Conservation (phyloP, 768 basidiomycete genomes). For the Antrodiella citrinella region DNA sequence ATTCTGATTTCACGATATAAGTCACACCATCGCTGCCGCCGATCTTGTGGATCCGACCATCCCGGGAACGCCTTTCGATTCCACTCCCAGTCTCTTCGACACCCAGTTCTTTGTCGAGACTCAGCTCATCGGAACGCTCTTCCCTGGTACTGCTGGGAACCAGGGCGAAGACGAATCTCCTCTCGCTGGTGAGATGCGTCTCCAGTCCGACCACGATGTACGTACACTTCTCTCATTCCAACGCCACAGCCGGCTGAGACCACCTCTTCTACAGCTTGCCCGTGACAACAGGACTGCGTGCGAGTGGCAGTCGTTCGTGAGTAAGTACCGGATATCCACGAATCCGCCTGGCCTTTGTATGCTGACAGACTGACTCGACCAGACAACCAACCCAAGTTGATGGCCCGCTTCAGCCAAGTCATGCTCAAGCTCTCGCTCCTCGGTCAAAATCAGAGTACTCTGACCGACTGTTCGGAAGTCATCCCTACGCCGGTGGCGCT, state of each 20-base stretch:
- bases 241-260: background rate
- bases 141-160: slow-evolving; percentile 27
- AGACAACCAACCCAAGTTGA: slow-evolving; percentile 12
- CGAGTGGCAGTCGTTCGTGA: slow-evolving; percentile 11
- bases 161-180: slow-evolving; percentile 24
- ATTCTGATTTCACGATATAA: background rate
- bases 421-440: slow-evolving; percentile 15
- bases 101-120: slow-evolving; percentile 14
- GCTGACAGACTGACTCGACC: background rate
- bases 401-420: slow-evolving; percentile 6
- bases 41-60: slow-evolving; percentile 14
- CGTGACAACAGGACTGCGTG: slow-evolving; percentile 11
- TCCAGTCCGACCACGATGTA: slow-evolving; percentile 23
- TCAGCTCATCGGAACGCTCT: slow-evolving; percentile 10
- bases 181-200: slow-evolving; percentile 26
- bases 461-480: slow-evolving; percentile 16
- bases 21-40: slow-evolving; percentile 18
- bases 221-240: background rate
- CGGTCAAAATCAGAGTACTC: slow-evolving; percentile 9
- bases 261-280: slow-evolving; percentile 8
- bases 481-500: slow-evolving; percentile 10
- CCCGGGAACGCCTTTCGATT: slow-evolving; percentile 10
- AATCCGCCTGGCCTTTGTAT: background rate
- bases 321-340: background rate
- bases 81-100: slow-evolving; percentile 9